phyloP scores from a whole-genome alignment of 306 rosid genomes.

The Sindora glabra region DNA sequence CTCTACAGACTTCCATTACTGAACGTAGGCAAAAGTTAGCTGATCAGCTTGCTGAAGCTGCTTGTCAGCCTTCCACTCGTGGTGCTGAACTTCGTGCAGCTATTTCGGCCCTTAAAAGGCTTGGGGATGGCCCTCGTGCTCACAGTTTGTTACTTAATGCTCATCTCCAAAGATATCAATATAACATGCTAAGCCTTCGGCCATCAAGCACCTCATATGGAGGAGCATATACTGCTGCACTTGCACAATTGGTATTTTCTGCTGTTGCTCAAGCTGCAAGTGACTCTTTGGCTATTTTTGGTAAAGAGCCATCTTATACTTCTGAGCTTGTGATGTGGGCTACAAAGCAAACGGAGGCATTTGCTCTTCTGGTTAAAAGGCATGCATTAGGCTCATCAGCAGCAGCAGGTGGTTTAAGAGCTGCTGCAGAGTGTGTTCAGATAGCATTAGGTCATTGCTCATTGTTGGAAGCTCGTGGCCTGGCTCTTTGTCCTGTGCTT shows the following conservation, averaged over 20 bases:
- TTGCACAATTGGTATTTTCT: conserved; percentile 91
- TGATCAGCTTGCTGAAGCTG: conserved; percentile 98
- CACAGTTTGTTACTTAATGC: conserved; percentile 82
- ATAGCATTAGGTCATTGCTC: conserved; percentile 98
- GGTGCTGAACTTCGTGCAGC: conserved; percentile 90
- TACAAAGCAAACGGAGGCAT: conserved; percentile 83
- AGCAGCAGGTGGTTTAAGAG: conserved; percentile 98
- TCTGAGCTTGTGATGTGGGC: conserved; percentile 99
- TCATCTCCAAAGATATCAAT: conserved; percentile 80
- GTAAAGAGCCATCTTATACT: conserved; percentile 68
- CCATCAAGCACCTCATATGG: conserved; percentile 97
- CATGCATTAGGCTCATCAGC: conserved; percentile 98
- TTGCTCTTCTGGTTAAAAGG: conserved; percentile 77
- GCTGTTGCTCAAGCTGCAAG: conserved; percentile 94
- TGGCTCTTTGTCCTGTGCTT: conserved; percentile 88
- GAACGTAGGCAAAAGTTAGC: conserved; percentile 78
- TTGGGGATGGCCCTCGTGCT: conserved; percentile 96
- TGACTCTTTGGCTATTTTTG: conserved; percentile 85
- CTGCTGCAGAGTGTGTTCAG: conserved; percentile 99
- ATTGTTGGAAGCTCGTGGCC: conserved; percentile 90
- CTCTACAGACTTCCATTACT: conserved; percentile 61
- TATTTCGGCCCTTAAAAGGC: conserved; percentile 83
- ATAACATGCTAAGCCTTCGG: conserved; percentile 87
- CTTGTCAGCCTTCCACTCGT: conserved; percentile 96
- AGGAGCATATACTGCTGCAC: conserved; percentile 98